These are phyloP conservation scores for Bipolaris sorokiniana DNA, from an alignment of 2,329 filamentous ascomycete genomes.

Conservation along the genomic window DNA sequence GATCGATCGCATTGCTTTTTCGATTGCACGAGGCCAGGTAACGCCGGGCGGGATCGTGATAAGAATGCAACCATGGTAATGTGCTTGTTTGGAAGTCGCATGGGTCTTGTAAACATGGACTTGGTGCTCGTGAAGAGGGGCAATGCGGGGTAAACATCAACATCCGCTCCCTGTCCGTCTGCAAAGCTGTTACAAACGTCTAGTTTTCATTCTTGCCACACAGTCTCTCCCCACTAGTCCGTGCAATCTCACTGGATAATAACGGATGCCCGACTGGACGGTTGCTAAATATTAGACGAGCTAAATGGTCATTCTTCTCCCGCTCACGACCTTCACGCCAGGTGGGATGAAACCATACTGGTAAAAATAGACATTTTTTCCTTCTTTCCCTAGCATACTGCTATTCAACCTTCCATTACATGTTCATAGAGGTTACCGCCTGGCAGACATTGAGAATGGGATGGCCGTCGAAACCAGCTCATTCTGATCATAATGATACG, in stretches of 20 bases:
- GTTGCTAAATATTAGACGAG: background rate
- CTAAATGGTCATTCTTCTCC: background rate
- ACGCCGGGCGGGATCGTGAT: background rate
- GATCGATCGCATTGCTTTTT: background rate
- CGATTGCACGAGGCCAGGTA: background rate
- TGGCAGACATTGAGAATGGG: conserved; percentile 38
- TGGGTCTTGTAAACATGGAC: conserved; percentile 19
- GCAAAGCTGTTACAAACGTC: background rate
- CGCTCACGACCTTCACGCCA: background rate
- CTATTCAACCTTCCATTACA: no score
- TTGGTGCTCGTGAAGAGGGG: conserved; percentile 28
- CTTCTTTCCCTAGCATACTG: no score
- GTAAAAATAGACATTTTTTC: background rate
- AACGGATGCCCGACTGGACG: background rate
- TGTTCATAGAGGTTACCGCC: conserved; percentile 13
- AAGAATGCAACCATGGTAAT: background rate
- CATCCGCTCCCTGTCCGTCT: background rate
- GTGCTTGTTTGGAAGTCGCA: background rate
- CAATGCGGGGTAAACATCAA: conserved; percentile 33
- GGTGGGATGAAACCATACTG: conserved; percentile 11
- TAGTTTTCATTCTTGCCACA: background rate
- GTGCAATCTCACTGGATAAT: background rate
- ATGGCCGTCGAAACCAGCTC: conserved; percentile 42
- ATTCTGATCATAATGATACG: conserved; percentile 48
- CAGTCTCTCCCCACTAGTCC: background rate